These are phyloP conservation scores for Lachancea mirantina DNA, from an alignment of 805 yeast genomes.

Conservation along the genomic window DNA sequence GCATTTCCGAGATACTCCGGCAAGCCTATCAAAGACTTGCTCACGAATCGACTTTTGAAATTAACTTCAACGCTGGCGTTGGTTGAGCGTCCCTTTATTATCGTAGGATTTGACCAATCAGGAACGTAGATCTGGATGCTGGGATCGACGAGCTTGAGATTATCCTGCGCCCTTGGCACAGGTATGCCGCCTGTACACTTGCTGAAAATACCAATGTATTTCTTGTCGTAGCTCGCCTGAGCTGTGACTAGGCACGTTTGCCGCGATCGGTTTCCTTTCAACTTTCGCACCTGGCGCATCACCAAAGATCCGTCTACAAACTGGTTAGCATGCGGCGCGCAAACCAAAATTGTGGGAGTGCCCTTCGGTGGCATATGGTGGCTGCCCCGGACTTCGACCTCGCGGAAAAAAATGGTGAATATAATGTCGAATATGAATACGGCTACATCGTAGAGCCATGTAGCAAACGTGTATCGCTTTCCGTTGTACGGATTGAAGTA, in stretches of 20 bases:
- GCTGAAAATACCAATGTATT: constrained; percentile 69
- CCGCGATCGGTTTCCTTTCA: constrained; percentile 44
- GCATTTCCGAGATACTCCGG: constrained; percentile 74
- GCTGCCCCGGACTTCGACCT: constrained; percentile 63
- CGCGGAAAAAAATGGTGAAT: constrained; percentile 53
- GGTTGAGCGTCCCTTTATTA: constrained; percentile 47
- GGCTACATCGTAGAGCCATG: constrained; percentile 28
- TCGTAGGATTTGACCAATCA: constrained; percentile 40
- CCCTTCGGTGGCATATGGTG: constrained; percentile 27
- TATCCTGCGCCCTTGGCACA: constrained; percentile 87
- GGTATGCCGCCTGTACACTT: constrained; percentile 73
- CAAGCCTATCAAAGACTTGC: constrained; percentile 62
- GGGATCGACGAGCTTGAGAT: constrained; percentile 51
- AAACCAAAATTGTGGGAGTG: constrained; percentile 63
- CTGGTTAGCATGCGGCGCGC: constrained; percentile 84
- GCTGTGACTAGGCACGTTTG: constrained; percentile 78
- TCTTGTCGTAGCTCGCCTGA: constrained; percentile 56
- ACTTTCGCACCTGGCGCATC: constrained; percentile 61
- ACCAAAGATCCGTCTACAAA: constrained; percentile 76
- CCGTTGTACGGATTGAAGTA: constrained; percentile 27
- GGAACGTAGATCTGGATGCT: constrained; percentile 55
- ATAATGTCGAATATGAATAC: constrained; percentile 25
- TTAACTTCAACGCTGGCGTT: constrained; percentile 39
- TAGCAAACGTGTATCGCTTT: constrained; percentile 14
- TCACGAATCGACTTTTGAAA: constrained; percentile 55